Evolutionary conservation across 2,329 filamentous ascomycete species (phyloP).

Genomic region (Metarhizium anisopliae): DNA sequence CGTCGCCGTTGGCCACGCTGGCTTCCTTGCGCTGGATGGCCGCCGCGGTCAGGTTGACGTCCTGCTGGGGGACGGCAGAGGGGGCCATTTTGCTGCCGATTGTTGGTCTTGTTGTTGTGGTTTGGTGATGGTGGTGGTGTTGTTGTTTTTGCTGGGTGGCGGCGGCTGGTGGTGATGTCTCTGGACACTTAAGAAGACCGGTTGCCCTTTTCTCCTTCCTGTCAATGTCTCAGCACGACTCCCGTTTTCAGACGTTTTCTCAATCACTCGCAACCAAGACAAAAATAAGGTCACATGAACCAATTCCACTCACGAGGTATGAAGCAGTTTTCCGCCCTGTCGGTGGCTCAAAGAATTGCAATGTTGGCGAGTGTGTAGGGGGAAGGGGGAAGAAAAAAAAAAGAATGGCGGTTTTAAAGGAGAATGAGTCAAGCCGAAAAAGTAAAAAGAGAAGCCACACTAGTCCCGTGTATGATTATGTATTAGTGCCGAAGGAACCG

Average conservation of each 20-base stretch:
- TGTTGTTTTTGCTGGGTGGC: not conserved
- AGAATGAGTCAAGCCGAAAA: not conserved
- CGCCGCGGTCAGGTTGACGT: slow-evolving; percentile 41
- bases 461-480: not conserved
- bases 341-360: not conserved
- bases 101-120: not conserved
- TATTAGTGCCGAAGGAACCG: not conserved
- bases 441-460: not conserved
- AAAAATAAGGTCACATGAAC: not conserved
- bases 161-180: not conserved
- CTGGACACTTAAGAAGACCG: no score
- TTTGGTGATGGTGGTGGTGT: not conserved
- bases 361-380: not conserved
- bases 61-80: slow-evolving; percentile 36
- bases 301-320: not conserved
- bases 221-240: no score
- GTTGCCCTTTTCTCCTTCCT: no score
- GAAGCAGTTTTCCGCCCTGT: not conserved
- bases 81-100: slow-evolving; percentile 32
- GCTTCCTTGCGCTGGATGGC: slow-evolving; percentile 42
- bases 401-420: not conserved
- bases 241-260: no score
- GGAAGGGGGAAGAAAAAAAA: not conserved
- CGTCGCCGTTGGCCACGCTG: slow-evolving; percentile 23
- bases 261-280: no score